Conservation (phyloP, 1,139 yeast species). For the Saccharomyces hybrid region DNA sequence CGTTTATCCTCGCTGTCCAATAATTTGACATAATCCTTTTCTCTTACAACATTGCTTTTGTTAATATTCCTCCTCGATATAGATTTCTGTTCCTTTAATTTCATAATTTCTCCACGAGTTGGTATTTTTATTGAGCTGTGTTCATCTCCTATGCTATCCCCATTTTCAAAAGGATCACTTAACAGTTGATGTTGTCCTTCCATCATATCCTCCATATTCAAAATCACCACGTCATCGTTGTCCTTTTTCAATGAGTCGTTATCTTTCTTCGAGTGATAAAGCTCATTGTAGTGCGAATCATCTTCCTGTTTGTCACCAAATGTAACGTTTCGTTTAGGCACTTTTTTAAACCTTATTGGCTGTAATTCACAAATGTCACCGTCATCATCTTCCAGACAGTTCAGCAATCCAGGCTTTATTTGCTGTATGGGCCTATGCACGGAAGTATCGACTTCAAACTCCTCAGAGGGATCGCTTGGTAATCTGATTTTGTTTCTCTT, state of each 20-base stretch:
- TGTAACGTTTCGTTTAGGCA: background rate
- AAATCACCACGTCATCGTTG: background rate
- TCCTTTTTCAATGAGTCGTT: background rate
- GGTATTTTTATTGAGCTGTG: background rate
- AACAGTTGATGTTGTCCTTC: background rate
- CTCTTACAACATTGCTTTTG: constrained; percentile 5
- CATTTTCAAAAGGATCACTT: background rate
- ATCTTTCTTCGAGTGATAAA: background rate
- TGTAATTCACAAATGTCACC: background rate
- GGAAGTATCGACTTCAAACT: background rate
- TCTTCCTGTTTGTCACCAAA: background rate
- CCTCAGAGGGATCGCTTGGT: background rate
- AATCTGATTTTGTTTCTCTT: background rate
- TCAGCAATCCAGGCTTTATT: background rate
- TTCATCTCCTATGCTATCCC: background rate
- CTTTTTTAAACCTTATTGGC: background rate
- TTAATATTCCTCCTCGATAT: background rate
- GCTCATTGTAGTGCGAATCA: background rate
- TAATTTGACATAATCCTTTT: constrained; percentile 17
- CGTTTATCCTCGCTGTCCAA: constrained; percentile 19
- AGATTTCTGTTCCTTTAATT: background rate
- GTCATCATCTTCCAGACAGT: background rate
- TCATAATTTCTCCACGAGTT: background rate
- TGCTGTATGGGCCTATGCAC: background rate
- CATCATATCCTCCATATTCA: background rate